These are phyloP conservation scores for Kuraishia ogatae DNA, from an alignment of 805 yeast species.

Conservation along the genomic window DNA sequence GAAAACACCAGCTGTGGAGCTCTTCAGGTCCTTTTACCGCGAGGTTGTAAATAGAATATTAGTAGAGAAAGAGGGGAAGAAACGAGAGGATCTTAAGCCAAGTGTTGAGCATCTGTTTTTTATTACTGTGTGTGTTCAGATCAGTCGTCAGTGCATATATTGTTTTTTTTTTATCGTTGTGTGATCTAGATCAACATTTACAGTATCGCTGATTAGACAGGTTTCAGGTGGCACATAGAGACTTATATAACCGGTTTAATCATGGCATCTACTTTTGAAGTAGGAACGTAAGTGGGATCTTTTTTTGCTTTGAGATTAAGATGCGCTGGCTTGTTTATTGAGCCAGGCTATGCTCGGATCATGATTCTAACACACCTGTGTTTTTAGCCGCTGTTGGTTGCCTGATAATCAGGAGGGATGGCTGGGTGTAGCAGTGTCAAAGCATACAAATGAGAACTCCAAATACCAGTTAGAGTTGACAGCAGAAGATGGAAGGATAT, in stretches of 20 bases:
- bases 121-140: not conserved
- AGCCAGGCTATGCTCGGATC: not conserved
- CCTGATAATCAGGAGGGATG: slow-evolving; percentile 70
- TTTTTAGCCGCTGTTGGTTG: slow-evolving; percentile 64
- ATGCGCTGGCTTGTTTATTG: not conserved
- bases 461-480: slow-evolving; percentile 43
- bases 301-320: not conserved
- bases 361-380: slow-evolving; percentile 4
- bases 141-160: not conserved
- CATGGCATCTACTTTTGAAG: slow-evolving; percentile 36
- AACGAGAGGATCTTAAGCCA: not conserved
- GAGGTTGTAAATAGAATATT: not conserved
- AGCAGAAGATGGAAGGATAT: slow-evolving; percentile 40
- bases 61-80: not conserved
- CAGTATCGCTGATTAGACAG: not conserved
- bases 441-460: slow-evolving; percentile 29
- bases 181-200: not conserved
- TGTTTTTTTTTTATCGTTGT: not conserved
- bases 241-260: slow-evolving; percentile 10
- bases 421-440: slow-evolving; percentile 58
- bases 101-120: not conserved
- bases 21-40: not conserved
- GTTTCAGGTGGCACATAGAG: not conserved
- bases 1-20: not conserved
- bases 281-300: slow-evolving; percentile 40